These are phyloP conservation scores for Exidia glandulosa DNA, from an alignment of 768 basidiomycete species.

Conservation along the genomic window DNA sequence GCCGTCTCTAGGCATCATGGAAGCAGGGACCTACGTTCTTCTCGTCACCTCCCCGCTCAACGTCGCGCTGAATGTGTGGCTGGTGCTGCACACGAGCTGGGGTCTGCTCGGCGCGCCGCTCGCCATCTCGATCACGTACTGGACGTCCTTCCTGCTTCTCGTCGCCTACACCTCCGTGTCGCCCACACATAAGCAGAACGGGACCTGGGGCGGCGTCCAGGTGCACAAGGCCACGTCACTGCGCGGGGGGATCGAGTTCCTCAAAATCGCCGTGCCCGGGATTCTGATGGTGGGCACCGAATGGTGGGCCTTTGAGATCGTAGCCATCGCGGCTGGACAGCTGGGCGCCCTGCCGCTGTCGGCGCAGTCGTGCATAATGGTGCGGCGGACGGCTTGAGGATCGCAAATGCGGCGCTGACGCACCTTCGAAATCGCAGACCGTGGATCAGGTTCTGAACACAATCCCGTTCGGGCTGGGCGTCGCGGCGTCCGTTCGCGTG, in stretches of 20 bases:
- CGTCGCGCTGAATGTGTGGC: conserved; percentile 40
- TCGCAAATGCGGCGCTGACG: background rate
- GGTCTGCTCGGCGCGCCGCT: conserved; percentile 57
- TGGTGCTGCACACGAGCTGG: conserved; percentile 56
- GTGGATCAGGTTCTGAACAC: conserved; percentile 44
- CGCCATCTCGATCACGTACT: conserved; percentile 59
- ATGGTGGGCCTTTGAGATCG: conserved; percentile 79
- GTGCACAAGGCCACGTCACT: conserved; percentile 9
- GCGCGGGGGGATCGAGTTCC: conserved; percentile 26
- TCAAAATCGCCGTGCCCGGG: conserved; percentile 61
- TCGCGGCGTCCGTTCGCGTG: conserved; percentile 61
- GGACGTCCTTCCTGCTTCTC: conserved; percentile 52
- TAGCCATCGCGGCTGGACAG: conserved; percentile 64
- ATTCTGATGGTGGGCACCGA: conserved; percentile 74
- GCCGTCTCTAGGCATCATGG: conserved; percentile 51
- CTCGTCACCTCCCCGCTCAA: conserved; percentile 58
- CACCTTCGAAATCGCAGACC: background rate
- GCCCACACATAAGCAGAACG: conserved; percentile 40
- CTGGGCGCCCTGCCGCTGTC: conserved; percentile 58
- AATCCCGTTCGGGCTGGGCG: conserved; percentile 64
- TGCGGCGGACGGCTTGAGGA: conserved; percentile 5
- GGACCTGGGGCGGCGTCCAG: conserved; percentile 54
- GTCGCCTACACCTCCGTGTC: conserved; percentile 39
- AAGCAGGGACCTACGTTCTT: conserved; percentile 55
- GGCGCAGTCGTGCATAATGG: conserved; percentile 73